Evolutionary conservation across 2,329 filamentous ascomycete species (phyloP), one percentile per base, ranked within the genome.

Genomic region (Ophiostoma piceae): DNA sequence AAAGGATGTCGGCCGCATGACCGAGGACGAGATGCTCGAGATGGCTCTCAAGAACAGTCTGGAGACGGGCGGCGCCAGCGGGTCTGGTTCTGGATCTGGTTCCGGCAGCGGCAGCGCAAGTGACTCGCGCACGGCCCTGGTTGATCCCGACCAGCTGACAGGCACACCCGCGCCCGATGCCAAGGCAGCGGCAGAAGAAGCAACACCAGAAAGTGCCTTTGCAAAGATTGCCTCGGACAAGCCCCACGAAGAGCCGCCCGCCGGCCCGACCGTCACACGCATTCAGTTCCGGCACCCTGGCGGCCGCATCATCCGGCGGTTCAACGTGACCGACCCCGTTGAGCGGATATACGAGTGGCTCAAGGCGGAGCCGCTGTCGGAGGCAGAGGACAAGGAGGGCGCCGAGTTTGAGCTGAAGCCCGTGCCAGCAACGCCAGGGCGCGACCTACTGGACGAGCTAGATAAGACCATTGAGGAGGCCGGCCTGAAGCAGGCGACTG

Each of bases 1-100:
- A 68, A 84, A 91, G 69, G 92, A 94, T 73, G 87, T 97, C 1
- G 90, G 91, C 71, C 88, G 91, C 54, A 94, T 99, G 90, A 97
- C 92, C 0, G 95, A 99, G 77, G 94, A 98, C 67, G 94, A 99
- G 80, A 96, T 97, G 93, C 82, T 99, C 74, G 91, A 97, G 79
- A 89, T 97, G 86, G 95, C 95, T 0, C 79, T 99, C 77, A 88
- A 94, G 78, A 95, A 96, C 80, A 97, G 94, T 77, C 81, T 98
- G 65, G 89, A 88, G 16, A 86, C 84, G 41, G 69, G 65, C 12
- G 66, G 66, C 1, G 65, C 43, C 39, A 68, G 41, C 6, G 69
- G 62, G 12, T 19, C 16, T 11, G 60, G 60, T 11, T 37, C 32
- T 8, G 60, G 60, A 0, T 37, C 47, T 32, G 43, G 43, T 19